Evolutionary conservation across 768 basidiomycete species (phyloP).

Genomic region (Russula abietina): DNA sequence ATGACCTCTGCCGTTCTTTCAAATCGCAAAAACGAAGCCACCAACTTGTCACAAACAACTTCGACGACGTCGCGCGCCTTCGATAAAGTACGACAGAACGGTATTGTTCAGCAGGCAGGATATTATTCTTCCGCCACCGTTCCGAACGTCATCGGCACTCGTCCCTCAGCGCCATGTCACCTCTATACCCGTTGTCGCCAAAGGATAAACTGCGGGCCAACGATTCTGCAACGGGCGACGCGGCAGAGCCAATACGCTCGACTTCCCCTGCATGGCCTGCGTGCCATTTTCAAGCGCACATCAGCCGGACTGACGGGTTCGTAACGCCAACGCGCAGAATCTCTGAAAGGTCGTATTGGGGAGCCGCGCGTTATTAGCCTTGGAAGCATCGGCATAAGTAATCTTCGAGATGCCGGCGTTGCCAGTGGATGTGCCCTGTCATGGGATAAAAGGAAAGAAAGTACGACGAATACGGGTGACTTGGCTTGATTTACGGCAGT

Average conservation of each 20-base stretch:
- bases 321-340: slow-evolving; percentile 14
- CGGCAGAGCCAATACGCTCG: background rate
- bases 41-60: background rate
- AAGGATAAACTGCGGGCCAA: background rate
- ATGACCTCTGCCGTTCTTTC: background rate
- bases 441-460: background rate
- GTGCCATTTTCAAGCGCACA: slow-evolving; percentile 20
- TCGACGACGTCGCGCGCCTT: background rate
- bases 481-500: too few species aligned
- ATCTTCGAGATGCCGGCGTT: slow-evolving; percentile 7
- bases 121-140: background rate
- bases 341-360: slow-evolving; percentile 13
- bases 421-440: background rate
- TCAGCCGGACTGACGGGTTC: slow-evolving; percentile 7
- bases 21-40: background rate
- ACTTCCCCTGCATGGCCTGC: slow-evolving; percentile 11
- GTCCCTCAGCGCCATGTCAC: background rate
- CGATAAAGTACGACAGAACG: background rate
- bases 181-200: background rate
- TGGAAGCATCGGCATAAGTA: slow-evolving; percentile 12
- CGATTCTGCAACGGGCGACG: background rate
- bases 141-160: too few species aligned
- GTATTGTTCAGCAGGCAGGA: background rate
- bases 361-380: slow-evolving; percentile 17
- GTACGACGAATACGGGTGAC: background rate